phyloP scores from a whole-genome alignment of 805 yeast genomes.

The Sugiyamaella mastotermitis region DNA sequence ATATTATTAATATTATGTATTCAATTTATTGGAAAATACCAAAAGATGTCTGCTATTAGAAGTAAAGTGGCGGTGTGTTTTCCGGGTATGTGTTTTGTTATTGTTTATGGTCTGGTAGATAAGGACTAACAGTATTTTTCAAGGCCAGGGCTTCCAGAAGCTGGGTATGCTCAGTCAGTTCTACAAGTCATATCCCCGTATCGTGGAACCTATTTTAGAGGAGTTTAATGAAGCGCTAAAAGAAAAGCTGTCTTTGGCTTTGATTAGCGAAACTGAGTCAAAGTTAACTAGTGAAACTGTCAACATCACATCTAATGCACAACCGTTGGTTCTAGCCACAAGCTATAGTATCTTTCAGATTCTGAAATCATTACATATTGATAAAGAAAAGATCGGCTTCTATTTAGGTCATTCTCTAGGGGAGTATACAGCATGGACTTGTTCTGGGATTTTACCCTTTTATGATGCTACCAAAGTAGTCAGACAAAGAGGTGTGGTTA shows the following conservation, averaged over 20 bases:
- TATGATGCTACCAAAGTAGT: conserved; percentile 38
- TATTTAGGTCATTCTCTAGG: conserved; percentile 48
- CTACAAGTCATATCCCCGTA: conserved; percentile 18
- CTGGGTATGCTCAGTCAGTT: conserved; percentile 26
- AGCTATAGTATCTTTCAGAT: conserved; percentile 32
- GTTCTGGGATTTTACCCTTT: conserved; percentile 34
- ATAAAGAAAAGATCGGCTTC: conserved; percentile 19
- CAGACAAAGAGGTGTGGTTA: conserved; percentile 38
- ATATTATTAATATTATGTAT: too few species aligned
- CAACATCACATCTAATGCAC: conserved; percentile 41
- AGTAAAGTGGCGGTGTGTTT: conserved; percentile 15
- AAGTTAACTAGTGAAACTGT: conserved; percentile 13
- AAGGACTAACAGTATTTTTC: conserved; percentile 13
- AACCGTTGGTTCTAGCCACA: conserved; percentile 46
- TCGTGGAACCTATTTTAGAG: conserved; percentile 24
- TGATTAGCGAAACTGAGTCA: conserved; percentile 13
- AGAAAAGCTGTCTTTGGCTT: conserved; percentile 15
- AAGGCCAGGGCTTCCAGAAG: conserved; percentile 36
- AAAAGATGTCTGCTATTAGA: too few species aligned
- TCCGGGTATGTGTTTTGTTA: conserved; percentile 8
- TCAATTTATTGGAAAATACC: too few species aligned
- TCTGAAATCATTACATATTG: conserved; percentile 17
- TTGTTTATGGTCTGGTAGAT: too few species aligned
- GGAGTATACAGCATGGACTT: conserved; percentile 40
- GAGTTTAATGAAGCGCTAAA: conserved; percentile 25